Evolutionary conservation across 1,284 basidiomycete species (phyloP).

Genomic region (Austropuccinia psidii): DNA sequence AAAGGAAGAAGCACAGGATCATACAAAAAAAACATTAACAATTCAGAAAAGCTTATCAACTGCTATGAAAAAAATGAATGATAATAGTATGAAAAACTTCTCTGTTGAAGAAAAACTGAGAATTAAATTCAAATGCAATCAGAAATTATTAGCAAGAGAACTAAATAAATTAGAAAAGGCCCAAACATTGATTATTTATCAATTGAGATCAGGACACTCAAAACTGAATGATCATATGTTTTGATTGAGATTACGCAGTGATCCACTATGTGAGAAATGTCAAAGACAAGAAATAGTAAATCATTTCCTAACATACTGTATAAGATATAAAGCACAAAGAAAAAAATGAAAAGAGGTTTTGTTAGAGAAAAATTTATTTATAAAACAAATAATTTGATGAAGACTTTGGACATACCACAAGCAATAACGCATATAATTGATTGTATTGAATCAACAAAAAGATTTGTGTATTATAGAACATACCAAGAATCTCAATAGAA

Average conservation of each 20-base stretch:
- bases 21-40: neutral
- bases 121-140: neutral
- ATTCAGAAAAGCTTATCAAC: neutral
- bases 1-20: neutral
- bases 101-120: neutral
- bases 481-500: too few relatives aligned
- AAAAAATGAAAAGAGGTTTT: neutral
- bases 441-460: neutral
- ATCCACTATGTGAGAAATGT: neutral
- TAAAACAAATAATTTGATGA: neutral
- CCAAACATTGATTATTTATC: too few relatives aligned
- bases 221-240: neutral
- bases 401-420: neutral
- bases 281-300: neutral
- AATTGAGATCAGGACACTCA: neutral
- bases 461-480: neutral
- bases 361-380: neutral
- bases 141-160: neutral
- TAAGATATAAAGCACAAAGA: neutral
- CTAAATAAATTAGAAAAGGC: too few relatives aligned
- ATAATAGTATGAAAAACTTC: neutral
- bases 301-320: conserved; percentile 8
- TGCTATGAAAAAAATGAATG: neutral
- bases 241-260: neutral
- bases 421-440: neutral